Evolutionary conservation across 495 filamentous ascomycete genomes (phyloP).

Genomic region (Sabuloglossum arenarium): DNA sequence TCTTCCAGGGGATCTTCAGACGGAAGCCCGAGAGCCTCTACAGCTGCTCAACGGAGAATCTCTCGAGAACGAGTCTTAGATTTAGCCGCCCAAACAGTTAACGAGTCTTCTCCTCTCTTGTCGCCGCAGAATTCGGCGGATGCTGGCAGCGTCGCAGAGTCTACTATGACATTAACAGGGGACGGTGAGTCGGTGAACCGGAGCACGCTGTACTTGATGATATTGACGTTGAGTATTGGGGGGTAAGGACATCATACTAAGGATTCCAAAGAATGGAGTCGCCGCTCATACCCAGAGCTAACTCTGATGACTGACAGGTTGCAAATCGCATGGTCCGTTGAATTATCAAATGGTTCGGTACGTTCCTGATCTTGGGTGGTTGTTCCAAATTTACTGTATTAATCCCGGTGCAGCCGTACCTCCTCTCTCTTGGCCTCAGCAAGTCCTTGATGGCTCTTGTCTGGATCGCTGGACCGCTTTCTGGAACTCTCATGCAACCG

Average conservation of each 20-base stretch:
- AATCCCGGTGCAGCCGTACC: constrained; percentile 26
- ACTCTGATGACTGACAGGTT: constrained; percentile 23
- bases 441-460: constrained; percentile 85
- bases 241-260: constrained; percentile 25
- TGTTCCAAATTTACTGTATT: not conserved
- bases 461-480: constrained; percentile 83
- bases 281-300: not conserved
- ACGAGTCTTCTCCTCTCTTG: constrained; percentile 40
- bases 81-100: constrained; percentile 13
- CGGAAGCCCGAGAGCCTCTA: not conserved
- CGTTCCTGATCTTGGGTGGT: constrained; percentile 8
- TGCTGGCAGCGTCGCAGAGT: constrained; percentile 11
- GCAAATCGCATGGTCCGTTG: constrained; percentile 88
- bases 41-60: not conserved
- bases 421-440: constrained; percentile 65
- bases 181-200: constrained; percentile 22
- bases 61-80: not conserved
- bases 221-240: constrained; percentile 65
- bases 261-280: not conserved
- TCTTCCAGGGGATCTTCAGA: not conserved
- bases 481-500: constrained; percentile 76
- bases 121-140: constrained; percentile 19
- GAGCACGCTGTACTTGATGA: constrained; percentile 66
- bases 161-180: not conserved
- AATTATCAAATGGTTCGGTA: constrained; percentile 67